Evolutionary conservation across 306 rosid genomes (phyloP).

Genomic region (Geum urbanum): DNA sequence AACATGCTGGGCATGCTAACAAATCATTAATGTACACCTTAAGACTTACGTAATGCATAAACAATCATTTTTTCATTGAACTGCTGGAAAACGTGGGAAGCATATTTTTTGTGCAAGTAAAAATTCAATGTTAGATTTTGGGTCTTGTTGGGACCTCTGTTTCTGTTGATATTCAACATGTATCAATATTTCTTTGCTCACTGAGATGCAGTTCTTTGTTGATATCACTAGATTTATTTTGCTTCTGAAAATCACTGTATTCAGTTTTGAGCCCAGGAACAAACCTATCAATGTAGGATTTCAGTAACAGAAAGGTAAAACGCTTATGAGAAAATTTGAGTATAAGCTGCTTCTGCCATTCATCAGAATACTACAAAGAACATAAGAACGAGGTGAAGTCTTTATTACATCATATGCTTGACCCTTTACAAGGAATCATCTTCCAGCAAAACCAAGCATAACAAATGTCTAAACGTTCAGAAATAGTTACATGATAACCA

Average conservation of each 20-base stretch:
- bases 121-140: neutral
- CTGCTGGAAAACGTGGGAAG: neutral
- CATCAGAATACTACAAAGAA: neutral
- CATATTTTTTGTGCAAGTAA: neutral
- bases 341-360: neutral
- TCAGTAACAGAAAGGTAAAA: neutral
- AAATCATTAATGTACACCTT: neutral
- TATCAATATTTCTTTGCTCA: neutral
- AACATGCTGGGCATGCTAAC: slow-evolving; percentile 7
- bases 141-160: neutral
- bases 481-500: slow-evolving; percentile 7
- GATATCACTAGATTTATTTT: too few species aligned
- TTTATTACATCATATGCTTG: slow-evolving; percentile 15
- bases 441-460: slow-evolving; percentile 20
- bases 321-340: neutral
- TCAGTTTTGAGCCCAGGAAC: neutral
- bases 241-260: too few species aligned
- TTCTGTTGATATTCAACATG: neutral
- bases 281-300: neutral
- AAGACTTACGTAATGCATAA: neutral
- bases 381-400: neutral
- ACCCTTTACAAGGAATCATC: neutral
- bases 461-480: slow-evolving; percentile 11
- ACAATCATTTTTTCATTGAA: neutral
- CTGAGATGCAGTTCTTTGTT: neutral